Conservation (phyloP, 352 stramenopile genomes). For the Phytophthora pseudosyringae region DNA sequence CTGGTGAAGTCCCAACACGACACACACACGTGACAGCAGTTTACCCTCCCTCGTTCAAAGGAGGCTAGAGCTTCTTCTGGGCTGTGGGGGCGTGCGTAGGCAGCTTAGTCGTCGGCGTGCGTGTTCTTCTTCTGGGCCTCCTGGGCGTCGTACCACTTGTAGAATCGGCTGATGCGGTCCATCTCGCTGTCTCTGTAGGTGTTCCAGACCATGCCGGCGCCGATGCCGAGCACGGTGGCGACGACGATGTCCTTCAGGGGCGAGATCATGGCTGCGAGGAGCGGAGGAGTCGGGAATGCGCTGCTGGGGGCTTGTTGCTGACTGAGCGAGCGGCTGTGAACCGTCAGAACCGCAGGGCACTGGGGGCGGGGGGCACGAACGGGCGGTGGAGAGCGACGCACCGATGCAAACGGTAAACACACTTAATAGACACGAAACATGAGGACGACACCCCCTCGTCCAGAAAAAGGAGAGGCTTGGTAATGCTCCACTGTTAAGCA, state of each 20-base stretch:
- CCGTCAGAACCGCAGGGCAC: slow-evolving; percentile 27
- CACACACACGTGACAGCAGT: slow-evolving; percentile 3
- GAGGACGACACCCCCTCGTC: slow-evolving; percentile 25
- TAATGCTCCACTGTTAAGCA: background rate
- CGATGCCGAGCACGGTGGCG: slow-evolving; percentile 68
- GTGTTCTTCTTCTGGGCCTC: slow-evolving; percentile 66
- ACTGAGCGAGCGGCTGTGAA: slow-evolving; percentile 32
- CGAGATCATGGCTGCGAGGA: slow-evolving; percentile 59
- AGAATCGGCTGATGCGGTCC: slow-evolving; percentile 78
- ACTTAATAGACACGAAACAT: slow-evolving; percentile 37
- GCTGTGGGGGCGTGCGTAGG: background rate
- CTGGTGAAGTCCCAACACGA: background rate
- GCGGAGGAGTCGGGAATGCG: slow-evolving; percentile 23
- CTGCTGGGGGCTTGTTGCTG: slow-evolving; percentile 25
- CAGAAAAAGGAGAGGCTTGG: slow-evolving; percentile 9
- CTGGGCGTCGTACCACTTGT: slow-evolving; percentile 83
- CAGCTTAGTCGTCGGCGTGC: slow-evolving; percentile 44
- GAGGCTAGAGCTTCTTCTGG: background rate
- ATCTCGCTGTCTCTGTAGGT: slow-evolving; percentile 72
- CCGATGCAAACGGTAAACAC: background rate
- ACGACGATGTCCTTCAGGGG: slow-evolving; percentile 86
- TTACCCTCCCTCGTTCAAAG: background rate
- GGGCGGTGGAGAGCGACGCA: background rate
- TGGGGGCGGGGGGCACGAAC: slow-evolving; percentile 19
- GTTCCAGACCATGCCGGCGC: slow-evolving; percentile 64